Evolutionary conservation across 352 stramenopile genomes (phyloP).

Genomic region (Phytophthora cactorum): DNA sequence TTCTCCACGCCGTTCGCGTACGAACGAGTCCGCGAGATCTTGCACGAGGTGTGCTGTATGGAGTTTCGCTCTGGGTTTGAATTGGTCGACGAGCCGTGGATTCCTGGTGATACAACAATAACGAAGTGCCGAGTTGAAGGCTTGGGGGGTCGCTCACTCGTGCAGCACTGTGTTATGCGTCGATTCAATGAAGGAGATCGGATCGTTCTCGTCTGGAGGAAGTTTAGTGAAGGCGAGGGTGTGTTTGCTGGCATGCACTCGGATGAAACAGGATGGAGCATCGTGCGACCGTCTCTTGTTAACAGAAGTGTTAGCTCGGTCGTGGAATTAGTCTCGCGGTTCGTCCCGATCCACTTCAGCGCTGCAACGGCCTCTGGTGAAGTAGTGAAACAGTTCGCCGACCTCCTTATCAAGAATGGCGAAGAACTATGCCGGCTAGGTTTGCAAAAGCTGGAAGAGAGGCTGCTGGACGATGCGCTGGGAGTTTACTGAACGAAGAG

Average conservation of each 20-base stretch:
- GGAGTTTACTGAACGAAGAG: constrained; percentile 18
- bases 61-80: constrained; percentile 17
- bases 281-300: constrained; percentile 25
- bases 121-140: constrained; percentile 23
- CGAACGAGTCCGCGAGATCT: constrained; percentile 7
- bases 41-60: constrained; percentile 12
- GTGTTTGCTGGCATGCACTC: constrained; percentile 49
- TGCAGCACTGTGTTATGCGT: constrained; percentile 36
- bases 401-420: constrained; percentile 18
- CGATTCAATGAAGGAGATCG: constrained; percentile 51
- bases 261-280: constrained; percentile 64
- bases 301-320: constrained; percentile 7
- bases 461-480: constrained; percentile 30
- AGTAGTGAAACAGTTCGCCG: constrained; percentile 22
- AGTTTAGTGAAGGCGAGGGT: constrained; percentile 46
- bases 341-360: constrained; percentile 34
- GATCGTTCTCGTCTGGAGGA: constrained; percentile 58
- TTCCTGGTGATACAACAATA: constrained; percentile 34
- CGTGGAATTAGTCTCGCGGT: constrained; percentile 26
- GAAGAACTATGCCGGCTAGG: constrained; percentile 23
- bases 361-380: neutral
- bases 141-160: neutral
- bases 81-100: constrained; percentile 17
- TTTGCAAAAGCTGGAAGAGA: constrained; percentile 21
- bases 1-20: constrained; percentile 26